Evolutionary conservation across 352 stramenopile genomes (phyloP).

Genomic region (Phytophthora sansomeana): DNA sequence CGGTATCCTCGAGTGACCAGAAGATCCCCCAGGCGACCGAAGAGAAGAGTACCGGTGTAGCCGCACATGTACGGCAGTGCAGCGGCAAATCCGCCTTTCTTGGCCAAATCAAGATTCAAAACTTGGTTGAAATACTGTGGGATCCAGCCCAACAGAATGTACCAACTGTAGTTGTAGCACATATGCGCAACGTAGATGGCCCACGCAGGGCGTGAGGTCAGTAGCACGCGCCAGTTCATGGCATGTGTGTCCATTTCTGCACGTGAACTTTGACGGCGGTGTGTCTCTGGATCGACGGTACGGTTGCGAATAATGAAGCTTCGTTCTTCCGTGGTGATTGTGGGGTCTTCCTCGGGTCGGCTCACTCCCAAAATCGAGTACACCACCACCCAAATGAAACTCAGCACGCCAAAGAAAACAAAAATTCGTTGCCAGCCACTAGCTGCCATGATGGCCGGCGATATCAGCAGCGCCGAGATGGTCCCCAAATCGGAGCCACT

Average conservation of each 20-base stretch:
- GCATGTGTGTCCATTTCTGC: slow-evolving; percentile 51
- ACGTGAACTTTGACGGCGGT: slow-evolving; percentile 47
- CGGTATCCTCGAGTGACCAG: slow-evolving; percentile 72
- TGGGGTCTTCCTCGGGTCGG: slow-evolving; percentile 67
- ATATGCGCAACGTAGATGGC: slow-evolving; percentile 89
- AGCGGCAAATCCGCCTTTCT: slow-evolving; percentile 68
- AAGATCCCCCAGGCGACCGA: slow-evolving; percentile 71
- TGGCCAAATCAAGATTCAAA: slow-evolving; percentile 78
- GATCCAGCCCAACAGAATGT: slow-evolving; percentile 88
- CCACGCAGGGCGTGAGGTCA: slow-evolving; percentile 76
- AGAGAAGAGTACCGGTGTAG: slow-evolving; percentile 78
- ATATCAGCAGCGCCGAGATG: slow-evolving; percentile 81
- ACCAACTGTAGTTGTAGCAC: slow-evolving; percentile 92
- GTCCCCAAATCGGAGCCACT: slow-evolving; percentile 86
- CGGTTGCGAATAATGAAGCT: slow-evolving; percentile 77
- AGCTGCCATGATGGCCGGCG: slow-evolving; percentile 68
- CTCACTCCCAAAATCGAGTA: slow-evolving; percentile 71
- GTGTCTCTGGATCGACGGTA: slow-evolving; percentile 50
- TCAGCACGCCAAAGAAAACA: slow-evolving; percentile 74
- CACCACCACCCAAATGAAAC: slow-evolving; percentile 76
- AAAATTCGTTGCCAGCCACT: slow-evolving; percentile 84
- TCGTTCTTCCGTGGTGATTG: slow-evolving; percentile 65
- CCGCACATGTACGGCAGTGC: slow-evolving; percentile 83
- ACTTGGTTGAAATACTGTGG: slow-evolving; percentile 88
- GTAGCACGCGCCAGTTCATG: slow-evolving; percentile 75